Percentiles rank a stretch among this genome's conserved stretches.
phyloP scores from a whole-genome alignment of 1,139 yeast species.

The Oligophagozyma castellii region DNA sequence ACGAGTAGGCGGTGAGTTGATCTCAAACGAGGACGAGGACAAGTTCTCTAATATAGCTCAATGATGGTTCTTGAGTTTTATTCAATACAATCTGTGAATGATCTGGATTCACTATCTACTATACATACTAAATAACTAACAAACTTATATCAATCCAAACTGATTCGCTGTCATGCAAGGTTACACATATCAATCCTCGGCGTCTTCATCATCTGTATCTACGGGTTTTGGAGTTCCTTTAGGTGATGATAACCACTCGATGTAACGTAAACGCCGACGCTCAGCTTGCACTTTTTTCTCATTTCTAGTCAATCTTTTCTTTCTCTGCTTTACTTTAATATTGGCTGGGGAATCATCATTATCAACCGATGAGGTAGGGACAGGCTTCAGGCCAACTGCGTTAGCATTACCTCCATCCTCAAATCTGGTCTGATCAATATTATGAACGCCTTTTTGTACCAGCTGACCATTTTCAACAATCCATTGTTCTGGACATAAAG shows the following conservation, averaged over 20 bases:
- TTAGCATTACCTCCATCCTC: constrained; percentile 56
- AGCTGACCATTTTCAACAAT: constrained; percentile 85
- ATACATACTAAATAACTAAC: background rate
- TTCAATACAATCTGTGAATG: too few relatives aligned
- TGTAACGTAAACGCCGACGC: constrained; percentile 85
- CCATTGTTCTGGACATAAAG: constrained; percentile 98
- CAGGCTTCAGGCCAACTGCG: constrained; percentile 30
- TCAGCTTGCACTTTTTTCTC: constrained; percentile 85
- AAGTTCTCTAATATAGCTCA: constrained; percentile 16
- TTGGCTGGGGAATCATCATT: constrained; percentile 91
- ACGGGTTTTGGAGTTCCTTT: constrained; percentile 94
- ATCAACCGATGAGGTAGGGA: constrained; percentile 29
- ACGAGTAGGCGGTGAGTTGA: constrained; percentile 39
- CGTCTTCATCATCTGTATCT: constrained; percentile 87
- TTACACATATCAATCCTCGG: constrained; percentile 25
- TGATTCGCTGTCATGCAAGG: constrained; percentile 1
- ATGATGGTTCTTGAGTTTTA: too few relatives aligned
- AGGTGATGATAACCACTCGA: constrained; percentile 91
- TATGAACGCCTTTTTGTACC: constrained; percentile 68
- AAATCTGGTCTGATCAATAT: constrained; percentile 63
- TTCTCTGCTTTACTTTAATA: constrained; percentile 80
- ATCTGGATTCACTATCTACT: too few relatives aligned
- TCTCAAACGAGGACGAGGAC: constrained; percentile 43
- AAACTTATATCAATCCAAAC: constrained; percentile 1
- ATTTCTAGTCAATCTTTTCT: constrained; percentile 95